These are phyloP conservation scores for Citrullus mucosospermus DNA, from an alignment of 306 rosid genomes.

Conservation along the genomic window DNA sequence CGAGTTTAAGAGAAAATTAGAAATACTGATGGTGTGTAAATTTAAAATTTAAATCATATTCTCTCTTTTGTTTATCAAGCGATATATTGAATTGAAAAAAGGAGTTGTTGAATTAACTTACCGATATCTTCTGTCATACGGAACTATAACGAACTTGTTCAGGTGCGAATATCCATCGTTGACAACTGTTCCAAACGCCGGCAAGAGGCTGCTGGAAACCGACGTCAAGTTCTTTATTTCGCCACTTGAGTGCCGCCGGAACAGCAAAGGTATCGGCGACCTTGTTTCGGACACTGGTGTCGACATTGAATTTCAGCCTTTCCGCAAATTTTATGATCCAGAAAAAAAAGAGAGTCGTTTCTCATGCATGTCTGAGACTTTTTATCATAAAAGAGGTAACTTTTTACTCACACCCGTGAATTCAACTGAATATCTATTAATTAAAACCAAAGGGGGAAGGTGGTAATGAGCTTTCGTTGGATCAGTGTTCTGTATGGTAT, in stretches of 20 bases:
- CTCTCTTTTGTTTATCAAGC: not conserved
- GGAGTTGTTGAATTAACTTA: not conserved
- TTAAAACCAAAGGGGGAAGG: not conserved
- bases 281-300: constrained; percentile 13
- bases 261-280: constrained; percentile 29
- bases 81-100: not conserved
- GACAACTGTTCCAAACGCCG: constrained; percentile 52
- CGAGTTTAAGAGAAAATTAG: not conserved
- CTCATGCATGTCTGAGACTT: constrained; percentile 1
- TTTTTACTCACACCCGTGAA: not conserved
- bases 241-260: constrained; percentile 37
- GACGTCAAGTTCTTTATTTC: constrained; percentile 52
- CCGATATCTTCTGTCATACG: constrained; percentile 65
- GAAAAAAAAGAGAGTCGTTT: not conserved
- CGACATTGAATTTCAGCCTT: constrained; percentile 3
- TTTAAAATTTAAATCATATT: not conserved
- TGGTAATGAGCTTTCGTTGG: constrained; percentile 15
- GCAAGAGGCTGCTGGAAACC: constrained; percentile 54
- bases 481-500: not conserved
- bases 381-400: constrained; percentile 1
- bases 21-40: not conserved
- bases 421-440: not conserved
- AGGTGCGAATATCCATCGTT: constrained; percentile 37
- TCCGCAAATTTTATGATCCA: not conserved
- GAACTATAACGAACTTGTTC: constrained; percentile 41